These are phyloP conservation scores for Sarocladiaceae sp. DNA, from an alignment of 2,329 filamentous ascomycete species.

Conservation along the genomic window DNA sequence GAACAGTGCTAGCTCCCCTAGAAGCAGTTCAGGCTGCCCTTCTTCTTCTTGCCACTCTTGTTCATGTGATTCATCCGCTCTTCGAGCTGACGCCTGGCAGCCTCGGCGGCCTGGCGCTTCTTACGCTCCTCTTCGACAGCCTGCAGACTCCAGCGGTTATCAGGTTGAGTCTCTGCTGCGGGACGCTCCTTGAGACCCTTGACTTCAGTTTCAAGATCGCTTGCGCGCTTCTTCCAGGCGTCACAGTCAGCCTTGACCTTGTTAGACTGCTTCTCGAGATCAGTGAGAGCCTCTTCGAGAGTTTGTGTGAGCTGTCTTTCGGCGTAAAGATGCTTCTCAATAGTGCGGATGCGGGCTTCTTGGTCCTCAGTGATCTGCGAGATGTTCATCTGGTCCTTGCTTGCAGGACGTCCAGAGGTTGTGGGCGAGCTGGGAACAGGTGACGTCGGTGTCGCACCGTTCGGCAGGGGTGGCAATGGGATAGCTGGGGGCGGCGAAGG, in stretches of 20 bases:
- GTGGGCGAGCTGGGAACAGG: constrained; percentile 48
- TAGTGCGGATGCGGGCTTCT: constrained; percentile 88
- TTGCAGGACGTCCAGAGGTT: constrained; percentile 64
- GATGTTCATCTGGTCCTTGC: constrained; percentile 66
- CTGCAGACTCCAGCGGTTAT: constrained; percentile 69
- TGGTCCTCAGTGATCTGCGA: constrained; percentile 89
- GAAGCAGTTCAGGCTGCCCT: constrained; percentile 95
- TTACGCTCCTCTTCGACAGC: constrained; percentile 95
- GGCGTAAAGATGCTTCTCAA: constrained; percentile 93
- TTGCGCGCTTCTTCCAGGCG: constrained; percentile 81
- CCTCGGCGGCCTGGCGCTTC: constrained; percentile 85
- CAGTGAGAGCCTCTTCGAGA: constrained; percentile 90
- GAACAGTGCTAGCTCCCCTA: constrained; percentile 42
- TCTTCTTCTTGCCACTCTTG: constrained; percentile 82
- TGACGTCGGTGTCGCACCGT: constrained; percentile 38
- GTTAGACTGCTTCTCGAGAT: constrained; percentile 87
- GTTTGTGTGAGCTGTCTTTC: constrained; percentile 96
- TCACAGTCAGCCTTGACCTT: constrained; percentile 90
- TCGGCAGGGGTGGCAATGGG: constrained; percentile 87
- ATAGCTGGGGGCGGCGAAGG: constrained; percentile 94
- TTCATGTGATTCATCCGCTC: constrained; percentile 91
- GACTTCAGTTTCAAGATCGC: constrained; percentile 68
- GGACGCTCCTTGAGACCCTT: constrained; percentile 56
- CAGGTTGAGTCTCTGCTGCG: constrained; percentile 41
- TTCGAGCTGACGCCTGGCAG: constrained; percentile 82